A percentile compares a stretch with the other conserved stretches of the same genome.
These are phyloP conservation scores for Psilocybe cubensis DNA, from an alignment of 768 basidiomycete species.

Conservation along the genomic window DNA sequence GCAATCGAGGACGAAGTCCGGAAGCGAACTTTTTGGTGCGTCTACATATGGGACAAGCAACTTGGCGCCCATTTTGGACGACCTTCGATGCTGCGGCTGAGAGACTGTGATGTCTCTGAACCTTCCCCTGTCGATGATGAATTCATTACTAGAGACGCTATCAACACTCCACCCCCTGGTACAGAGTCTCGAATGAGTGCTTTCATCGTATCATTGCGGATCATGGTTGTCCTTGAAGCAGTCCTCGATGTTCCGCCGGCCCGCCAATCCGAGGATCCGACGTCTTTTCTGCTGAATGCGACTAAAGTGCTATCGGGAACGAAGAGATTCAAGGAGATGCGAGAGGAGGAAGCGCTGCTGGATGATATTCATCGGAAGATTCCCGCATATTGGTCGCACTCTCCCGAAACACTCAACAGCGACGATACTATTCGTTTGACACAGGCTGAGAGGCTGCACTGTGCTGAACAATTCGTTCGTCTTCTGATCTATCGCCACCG, in stretches of 20 bases:
- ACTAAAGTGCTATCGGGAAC: slow-evolving; percentile 68
- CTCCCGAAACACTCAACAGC: slow-evolving; percentile 77
- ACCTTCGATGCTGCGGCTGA: slow-evolving; percentile 82
- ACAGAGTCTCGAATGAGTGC: slow-evolving; percentile 79
- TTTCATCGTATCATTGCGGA: slow-evolving; percentile 75
- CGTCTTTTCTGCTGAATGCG: slow-evolving; percentile 80
- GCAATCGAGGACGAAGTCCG: slow-evolving; percentile 89
- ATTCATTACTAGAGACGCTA: slow-evolving; percentile 75
- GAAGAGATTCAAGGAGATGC: slow-evolving; percentile 63
- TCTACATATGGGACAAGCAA: slow-evolving; percentile 97
- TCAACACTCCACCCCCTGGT: slow-evolving; percentile 68
- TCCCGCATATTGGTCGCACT: slow-evolving; percentile 80
- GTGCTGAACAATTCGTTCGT: slow-evolving; percentile 84
- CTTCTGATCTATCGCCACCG: slow-evolving; percentile 90
- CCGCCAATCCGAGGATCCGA: slow-evolving; percentile 60
- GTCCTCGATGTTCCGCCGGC: slow-evolving; percentile 83
- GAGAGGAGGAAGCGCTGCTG: slow-evolving; percentile 80
- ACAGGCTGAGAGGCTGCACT: slow-evolving; percentile 85
- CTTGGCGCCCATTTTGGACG: slow-evolving; percentile 87
- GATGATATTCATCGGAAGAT: slow-evolving; percentile 78
- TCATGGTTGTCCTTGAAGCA: slow-evolving; percentile 88
- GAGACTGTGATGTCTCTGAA: slow-evolving; percentile 92
- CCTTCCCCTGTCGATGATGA: slow-evolving; percentile 89
- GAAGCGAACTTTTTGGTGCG: slow-evolving; percentile 96
- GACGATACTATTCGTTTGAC: slow-evolving; percentile 90